Base-by-base conservation (phyloP, 2,329 filamentous ascomycete genomes). In the Monilinia polystroma region DNA sequence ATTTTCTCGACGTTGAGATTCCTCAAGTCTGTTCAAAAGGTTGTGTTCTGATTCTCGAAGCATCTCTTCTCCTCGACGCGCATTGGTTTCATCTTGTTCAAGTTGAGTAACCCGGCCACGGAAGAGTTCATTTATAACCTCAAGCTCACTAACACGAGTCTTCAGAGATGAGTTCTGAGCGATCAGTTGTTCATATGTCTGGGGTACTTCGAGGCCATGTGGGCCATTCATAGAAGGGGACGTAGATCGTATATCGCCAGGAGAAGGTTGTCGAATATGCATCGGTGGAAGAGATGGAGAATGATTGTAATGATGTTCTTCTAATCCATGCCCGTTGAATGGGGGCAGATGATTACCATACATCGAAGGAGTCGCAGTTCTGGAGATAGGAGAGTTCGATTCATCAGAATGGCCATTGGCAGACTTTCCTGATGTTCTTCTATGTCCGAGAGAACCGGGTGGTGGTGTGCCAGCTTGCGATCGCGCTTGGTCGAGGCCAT, bases 61-160 rank as follows among this genome's bases (percentile, higher is more conserved):
- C 72, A 87, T 82, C 67, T 87, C 84, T 68, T 87, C 80, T 71
- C 85, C 82, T 75, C 87, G 79, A 75, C 88, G 80, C 63, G 90
- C 86, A 58, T 85, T 87, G 58, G 85, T 85, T 75, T 94, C 91
- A 74, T 90, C 90, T 72, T 88, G 86, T 76, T 96, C 92, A 16
- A 95, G 82, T 76, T 95, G 84, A 76, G 87, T 78, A 52, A 97
- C 87, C 14, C 90, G 86, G 49, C 89, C 89, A 62, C 89, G 84
- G 77, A 92, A 93, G 55, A 93, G 82, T 75, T 91, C 90, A 74
- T 93, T 97, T 81, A 99, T 97, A 63, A 99, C 86, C 77, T 99
- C 95, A 32, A 99, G 84, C 78, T 99, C 95, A 73, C 90, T 95
- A 45, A 99, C 94, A 53, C 95, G 89, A 0, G 95, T 99, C 80